These are phyloP conservation scores for Ogataea ganodermae DNA, from an alignment of 805 yeast genomes.

Conservation along the genomic window DNA sequence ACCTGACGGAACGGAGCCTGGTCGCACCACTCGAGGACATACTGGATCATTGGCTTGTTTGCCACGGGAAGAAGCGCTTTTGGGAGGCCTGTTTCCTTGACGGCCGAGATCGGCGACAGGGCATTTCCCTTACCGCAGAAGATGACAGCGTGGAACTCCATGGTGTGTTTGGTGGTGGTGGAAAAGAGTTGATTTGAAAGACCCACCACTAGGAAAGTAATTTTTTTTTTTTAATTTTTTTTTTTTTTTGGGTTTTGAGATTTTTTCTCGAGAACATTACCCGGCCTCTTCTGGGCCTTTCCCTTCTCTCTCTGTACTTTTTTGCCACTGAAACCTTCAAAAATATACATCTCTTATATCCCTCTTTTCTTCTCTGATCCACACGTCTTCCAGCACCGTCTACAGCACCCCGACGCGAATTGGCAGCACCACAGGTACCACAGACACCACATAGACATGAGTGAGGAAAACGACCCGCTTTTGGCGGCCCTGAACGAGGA, in stretches of 20 bases:
- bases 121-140: conserved; percentile 84
- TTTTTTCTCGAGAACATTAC: not conserved
- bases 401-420: not conserved
- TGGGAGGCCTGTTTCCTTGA: conserved; percentile 63
- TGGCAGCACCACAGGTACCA: not conserved
- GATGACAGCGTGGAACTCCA: conserved; percentile 92
- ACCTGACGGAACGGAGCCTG: conserved; percentile 74
- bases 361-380: not conserved
- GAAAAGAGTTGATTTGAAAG: not conserved
- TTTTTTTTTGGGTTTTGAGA: not conserved
- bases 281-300: no score
- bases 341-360: not conserved
- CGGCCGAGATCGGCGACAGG: conserved; percentile 70
- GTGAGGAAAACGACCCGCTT: conserved; percentile 70
- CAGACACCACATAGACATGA: conserved; percentile 24
- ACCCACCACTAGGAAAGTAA: no score
- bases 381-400: not conserved
- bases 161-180: conserved; percentile 29
- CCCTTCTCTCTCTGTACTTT: not conserved
- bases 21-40: conserved; percentile 92
- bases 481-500: conserved; percentile 62
- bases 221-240: not conserved
- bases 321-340: conserved; percentile 8
- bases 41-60: conserved; percentile 83
- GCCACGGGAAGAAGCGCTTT: conserved; percentile 91